Evolutionary conservation across 2,329 filamentous ascomycete species (phyloP).

Genomic region (Bretziella fagacearum): DNA sequence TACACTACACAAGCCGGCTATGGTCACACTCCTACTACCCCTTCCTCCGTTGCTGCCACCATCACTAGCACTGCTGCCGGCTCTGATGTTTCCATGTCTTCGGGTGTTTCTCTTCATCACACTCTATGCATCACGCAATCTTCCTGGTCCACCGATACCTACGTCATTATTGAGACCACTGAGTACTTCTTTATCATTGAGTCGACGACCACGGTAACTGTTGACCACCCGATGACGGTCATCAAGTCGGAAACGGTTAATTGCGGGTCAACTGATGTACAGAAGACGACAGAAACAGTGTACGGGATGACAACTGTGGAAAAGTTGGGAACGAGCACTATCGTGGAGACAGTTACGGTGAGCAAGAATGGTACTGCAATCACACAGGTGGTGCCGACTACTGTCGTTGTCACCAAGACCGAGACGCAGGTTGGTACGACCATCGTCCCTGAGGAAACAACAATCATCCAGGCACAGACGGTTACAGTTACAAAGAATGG

Average conservation of each 20-base stretch:
- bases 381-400: not conserved
- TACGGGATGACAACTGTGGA: constrained; percentile 3
- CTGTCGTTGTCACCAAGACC: constrained; percentile 6
- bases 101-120: constrained; percentile 7
- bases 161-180: constrained; percentile 15
- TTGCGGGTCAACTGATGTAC: constrained; percentile 2
- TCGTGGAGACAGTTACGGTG: not conserved
- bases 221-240: constrained; percentile 15
- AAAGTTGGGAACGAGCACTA: constrained; percentile 3
- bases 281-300: constrained; percentile 10
- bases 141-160: not conserved
- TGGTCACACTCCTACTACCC: not conserved
- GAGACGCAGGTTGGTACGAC: constrained; percentile 3
- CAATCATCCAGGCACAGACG: not conserved
- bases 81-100: not conserved
- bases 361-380: not conserved
- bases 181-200: constrained; percentile 15
- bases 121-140: constrained; percentile 5
- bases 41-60: not conserved
- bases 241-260: constrained; percentile 13
- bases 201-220: constrained; percentile 14
- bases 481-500: not conserved
- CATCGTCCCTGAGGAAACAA: constrained; percentile 4
- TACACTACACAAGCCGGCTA: no score
- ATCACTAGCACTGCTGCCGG: not conserved